These are phyloP conservation scores for Mycena galopus DNA, from an alignment of 768 basidiomycete species.

Conservation along the genomic window DNA sequence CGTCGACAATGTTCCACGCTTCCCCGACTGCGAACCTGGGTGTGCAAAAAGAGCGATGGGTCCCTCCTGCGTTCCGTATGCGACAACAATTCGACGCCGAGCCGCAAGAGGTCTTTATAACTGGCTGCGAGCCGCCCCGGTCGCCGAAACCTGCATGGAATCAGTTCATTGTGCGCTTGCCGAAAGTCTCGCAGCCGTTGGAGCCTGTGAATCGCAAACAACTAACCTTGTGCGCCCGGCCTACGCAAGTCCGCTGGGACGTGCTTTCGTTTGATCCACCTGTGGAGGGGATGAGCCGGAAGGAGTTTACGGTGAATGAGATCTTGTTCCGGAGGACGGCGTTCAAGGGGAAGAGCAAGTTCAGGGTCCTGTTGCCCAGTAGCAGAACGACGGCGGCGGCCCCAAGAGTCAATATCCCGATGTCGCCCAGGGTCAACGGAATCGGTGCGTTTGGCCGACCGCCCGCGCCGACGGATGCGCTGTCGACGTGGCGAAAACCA, in stretches of 20 bases:
- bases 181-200: conserved; percentile 55
- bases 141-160: conserved; percentile 59
- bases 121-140: conserved; percentile 61
- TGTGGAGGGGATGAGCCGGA: conserved; percentile 70
- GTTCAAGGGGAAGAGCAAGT: conserved; percentile 56
- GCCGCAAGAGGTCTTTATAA: conserved; percentile 60
- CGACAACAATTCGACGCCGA: conserved; percentile 50
- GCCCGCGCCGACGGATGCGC: conserved; percentile 56
- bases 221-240: conserved; percentile 56
- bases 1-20: conserved; percentile 26
- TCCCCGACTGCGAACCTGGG: conserved; percentile 37
- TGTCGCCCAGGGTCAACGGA: conserved; percentile 38
- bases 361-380: conserved; percentile 58
- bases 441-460: conserved; percentile 59
- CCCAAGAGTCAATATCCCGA: conserved; percentile 49
- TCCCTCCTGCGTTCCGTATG: conserved; percentile 66
- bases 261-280: conserved; percentile 81
- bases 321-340: conserved; percentile 66
- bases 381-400: conserved; percentile 37
- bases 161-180: conserved; percentile 61
- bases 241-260: conserved; percentile 66
- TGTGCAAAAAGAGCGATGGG: conserved; percentile 63
- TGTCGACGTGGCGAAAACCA: conserved; percentile 60
- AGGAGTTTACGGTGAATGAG: conserved; percentile 75
- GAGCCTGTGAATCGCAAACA: conserved; percentile 65